Conservation (phyloP, 2,329 filamentous ascomycete genomes). For the Aureobasidium sp. region DNA sequence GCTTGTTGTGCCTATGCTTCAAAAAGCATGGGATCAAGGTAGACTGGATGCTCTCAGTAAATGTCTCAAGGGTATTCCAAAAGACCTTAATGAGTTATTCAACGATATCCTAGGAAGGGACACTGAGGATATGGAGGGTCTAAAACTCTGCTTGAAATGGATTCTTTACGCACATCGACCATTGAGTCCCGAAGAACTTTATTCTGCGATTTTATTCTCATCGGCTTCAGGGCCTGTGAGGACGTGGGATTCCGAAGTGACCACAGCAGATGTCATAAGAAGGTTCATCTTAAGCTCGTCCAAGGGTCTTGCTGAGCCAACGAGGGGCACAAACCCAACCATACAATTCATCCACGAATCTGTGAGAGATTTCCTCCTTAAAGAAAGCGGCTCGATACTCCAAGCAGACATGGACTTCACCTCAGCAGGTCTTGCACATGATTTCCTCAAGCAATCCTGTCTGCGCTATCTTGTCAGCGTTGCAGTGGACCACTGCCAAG, state of each 20-base stretch:
- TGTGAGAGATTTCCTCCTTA: conserved; percentile 42
- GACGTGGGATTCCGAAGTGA: background rate
- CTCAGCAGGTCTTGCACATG: background rate
- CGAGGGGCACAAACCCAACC: conserved; percentile 23
- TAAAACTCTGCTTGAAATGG: background rate
- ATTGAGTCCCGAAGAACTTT: background rate
- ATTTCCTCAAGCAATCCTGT: background rate
- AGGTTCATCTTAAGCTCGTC: conserved; percentile 38
- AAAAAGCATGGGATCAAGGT: background rate
- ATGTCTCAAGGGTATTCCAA: background rate
- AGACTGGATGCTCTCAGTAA: background rate
- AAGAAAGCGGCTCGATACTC: conserved; percentile 20
- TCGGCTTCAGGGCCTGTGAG: background rate
- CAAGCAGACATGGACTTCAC: background rate
- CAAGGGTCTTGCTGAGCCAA: conserved; percentile 45
- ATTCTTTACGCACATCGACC: background rate
- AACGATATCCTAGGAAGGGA: background rate
- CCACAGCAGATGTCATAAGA: conserved; percentile 26
- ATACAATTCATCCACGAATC: conserved; percentile 52
- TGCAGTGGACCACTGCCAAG: background rate
- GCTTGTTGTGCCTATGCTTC: background rate
- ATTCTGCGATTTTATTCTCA: background rate
- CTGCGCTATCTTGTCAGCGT: background rate
- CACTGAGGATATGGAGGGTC: background rate
- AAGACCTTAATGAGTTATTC: background rate